Evolutionary conservation across 2,329 filamentous ascomycete genomes (phyloP), one percentile per base, ranked within the genome.

Genomic region (Pseudonectria foliicola): DNA sequence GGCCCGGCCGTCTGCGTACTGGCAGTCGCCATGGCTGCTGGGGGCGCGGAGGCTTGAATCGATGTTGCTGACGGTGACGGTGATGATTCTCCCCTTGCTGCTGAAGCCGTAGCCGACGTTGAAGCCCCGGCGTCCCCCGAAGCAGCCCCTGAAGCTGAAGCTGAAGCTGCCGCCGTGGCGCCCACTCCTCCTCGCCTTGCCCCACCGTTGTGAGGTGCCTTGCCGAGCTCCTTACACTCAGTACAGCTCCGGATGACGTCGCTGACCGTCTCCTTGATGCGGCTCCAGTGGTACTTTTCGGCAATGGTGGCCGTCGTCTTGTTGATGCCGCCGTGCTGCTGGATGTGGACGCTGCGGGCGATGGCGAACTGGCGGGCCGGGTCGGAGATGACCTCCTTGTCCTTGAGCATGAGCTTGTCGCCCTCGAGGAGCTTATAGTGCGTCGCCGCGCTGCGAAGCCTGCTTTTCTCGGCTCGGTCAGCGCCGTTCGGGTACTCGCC

Each of bases 211-310:
- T 52, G 56, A 15, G 62, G 57, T 23, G 71, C 66, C 57, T 85
- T 85, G 42, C 77, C 73, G 25, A 76, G 67, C 52, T 94, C 87
- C 62, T 90, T 94, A 66, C 90, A 96, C 56, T 94, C 82, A 7
- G 75, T 66, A 61, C 92, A 98, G 52, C 92, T 90, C 50, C 85
- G 82, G 61, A 96, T 95, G 50, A 95, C 89, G 57, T 90, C 81
- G 57, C 84, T 92, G 42, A 95, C 92, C 1, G 90, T 96, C 63
- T 95, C 89, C 60, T 96, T 98, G 66, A 96, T 96, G 42, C 90
- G 78, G 31, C 93, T 89, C 92, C 92, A 98, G 63, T 96, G 92
- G 57, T 90, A 95, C 54, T 82, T 84, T 56, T 95, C 86, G 10
- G 90, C 87, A 52, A 98, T 95, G 13, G 80, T 83, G 13, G 90